phyloP scores from a whole-genome alignment of 2,329 filamentous ascomycete species.

The Fusarium chlamydosporum region DNA sequence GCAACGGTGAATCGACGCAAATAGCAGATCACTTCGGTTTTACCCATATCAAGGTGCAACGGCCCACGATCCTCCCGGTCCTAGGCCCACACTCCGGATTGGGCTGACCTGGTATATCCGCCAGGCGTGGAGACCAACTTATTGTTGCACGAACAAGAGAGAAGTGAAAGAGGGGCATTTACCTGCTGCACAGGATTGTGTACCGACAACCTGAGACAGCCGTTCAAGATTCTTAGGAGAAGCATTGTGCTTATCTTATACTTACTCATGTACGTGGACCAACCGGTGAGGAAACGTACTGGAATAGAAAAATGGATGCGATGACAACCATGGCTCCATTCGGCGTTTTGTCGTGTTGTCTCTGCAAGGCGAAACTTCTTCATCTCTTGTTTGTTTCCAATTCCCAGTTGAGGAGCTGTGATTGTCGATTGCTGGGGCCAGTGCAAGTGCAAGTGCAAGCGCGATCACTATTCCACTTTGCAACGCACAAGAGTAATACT shows the following conservation, averaged over 20 bases:
- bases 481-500: conserved; percentile 26
- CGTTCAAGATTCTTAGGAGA: conserved; percentile 30
- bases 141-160: conserved; percentile 42
- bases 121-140: conserved; percentile 36
- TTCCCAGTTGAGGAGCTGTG: conserved; percentile 1
- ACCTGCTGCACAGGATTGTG: conserved; percentile 44
- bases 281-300: conserved; percentile 33
- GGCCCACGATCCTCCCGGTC: conserved; percentile 24
- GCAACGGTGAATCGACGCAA: conserved; percentile 23
- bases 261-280: conserved; percentile 47
- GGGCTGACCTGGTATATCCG: conserved; percentile 31
- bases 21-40: conserved; percentile 39
- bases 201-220: conserved; percentile 49
- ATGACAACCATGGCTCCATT: conserved; percentile 35
- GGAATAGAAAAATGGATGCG: conserved; percentile 30
- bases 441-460: conserved; percentile 21
- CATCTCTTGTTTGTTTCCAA: not conserved
- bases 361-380: conserved; percentile 13
- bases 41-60: conserved; percentile 29
- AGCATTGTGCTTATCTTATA: conserved; percentile 48
- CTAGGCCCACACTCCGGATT: conserved; percentile 29
- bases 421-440: conserved; percentile 20
- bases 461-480: conserved; percentile 3
- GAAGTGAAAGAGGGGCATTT: conserved; percentile 31
- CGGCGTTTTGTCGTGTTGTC: conserved; percentile 19